Conservation (phyloP, 768 basidiomycete species). For the Hemileccinum rubropunctum region DNA sequence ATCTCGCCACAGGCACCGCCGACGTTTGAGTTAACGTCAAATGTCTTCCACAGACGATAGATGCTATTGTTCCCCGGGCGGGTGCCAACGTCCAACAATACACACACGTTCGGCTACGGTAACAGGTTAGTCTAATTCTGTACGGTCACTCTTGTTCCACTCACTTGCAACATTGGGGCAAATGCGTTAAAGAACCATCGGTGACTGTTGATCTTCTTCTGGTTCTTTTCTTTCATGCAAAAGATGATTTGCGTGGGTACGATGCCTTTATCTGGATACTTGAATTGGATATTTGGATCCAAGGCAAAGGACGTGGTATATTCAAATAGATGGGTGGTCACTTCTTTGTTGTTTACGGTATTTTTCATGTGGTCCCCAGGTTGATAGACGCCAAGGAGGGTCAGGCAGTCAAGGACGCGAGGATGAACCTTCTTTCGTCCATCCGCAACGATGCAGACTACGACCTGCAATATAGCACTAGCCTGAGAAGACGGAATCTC, state of each 20-base stretch:
- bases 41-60: conserved; percentile 94
- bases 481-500: not conserved
- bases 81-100: conserved; percentile 93
- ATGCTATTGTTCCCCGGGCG: conserved; percentile 84
- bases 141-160: conserved; percentile 10
- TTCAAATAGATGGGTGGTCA: conserved; percentile 79
- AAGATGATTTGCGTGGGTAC: conserved; percentile 94
- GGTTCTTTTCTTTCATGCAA: conserved; percentile 89
- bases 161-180: conserved; percentile 74
- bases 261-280: conserved; percentile 88
- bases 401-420: conserved; percentile 83
- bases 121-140: not conserved
- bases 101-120: conserved; percentile 80
- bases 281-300: conserved; percentile 78
- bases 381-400: conserved; percentile 92
- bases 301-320: conserved; percentile 80
- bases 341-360: conserved; percentile 67
- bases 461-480: conserved; percentile 51
- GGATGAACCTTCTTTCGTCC: conserved; percentile 82
- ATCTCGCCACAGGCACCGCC: conserved; percentile 98
- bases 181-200: conserved; percentile 98
- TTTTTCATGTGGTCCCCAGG: conserved; percentile 60
- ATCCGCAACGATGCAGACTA: conserved; percentile 90
- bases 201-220: conserved; percentile 96
- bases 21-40: conserved; percentile 88